These are phyloP conservation scores for Leptographium flavum DNA, from an alignment of 2,329 filamentous ascomycete genomes.

Conservation along the genomic window DNA sequence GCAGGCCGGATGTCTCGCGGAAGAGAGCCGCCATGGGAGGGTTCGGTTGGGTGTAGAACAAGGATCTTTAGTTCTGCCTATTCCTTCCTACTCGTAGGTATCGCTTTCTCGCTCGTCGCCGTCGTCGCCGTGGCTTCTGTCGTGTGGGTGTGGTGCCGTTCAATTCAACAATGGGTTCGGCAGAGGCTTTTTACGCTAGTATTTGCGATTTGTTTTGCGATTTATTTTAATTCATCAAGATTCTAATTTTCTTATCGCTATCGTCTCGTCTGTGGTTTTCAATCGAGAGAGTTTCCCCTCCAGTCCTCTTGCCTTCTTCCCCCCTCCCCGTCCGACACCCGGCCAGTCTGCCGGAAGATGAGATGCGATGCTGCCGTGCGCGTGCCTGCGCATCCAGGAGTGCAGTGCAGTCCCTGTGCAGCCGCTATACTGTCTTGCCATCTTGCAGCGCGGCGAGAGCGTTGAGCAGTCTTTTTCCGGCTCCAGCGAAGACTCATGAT, in stretches of 20 bases:
- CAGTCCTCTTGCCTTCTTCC: neutral
- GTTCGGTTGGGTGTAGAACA: neutral
- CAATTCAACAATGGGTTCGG: too few relatives aligned
- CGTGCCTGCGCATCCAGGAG: constrained; percentile 4
- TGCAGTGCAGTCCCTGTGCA: neutral
- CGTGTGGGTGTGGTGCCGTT: too few relatives aligned
- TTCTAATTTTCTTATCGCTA: neutral
- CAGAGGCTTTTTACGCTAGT: neutral
- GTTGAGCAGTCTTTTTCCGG: neutral
- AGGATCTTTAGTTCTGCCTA: too few relatives aligned
- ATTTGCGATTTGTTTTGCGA: neutral
- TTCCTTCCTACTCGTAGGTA: too few relatives aligned
- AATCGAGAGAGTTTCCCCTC: too few relatives aligned
- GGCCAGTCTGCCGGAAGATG: constrained; percentile 9
- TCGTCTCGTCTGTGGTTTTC: neutral
- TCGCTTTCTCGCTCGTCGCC: too few relatives aligned
- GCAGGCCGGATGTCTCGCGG: neutral
- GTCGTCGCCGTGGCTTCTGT: too few relatives aligned
- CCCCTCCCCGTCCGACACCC: neutral
- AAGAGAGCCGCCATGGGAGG: neutral
- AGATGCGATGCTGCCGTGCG: constrained; percentile 7
- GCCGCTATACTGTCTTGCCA: neutral
- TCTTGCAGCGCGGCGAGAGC: neutral
- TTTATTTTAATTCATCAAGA: neutral
- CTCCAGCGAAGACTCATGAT: neutral